Evolutionary conservation across 2,329 filamentous ascomycete species (phyloP), one percentile per base, ranked within the genome.

Genomic region (Rutstroemia sp.): DNA sequence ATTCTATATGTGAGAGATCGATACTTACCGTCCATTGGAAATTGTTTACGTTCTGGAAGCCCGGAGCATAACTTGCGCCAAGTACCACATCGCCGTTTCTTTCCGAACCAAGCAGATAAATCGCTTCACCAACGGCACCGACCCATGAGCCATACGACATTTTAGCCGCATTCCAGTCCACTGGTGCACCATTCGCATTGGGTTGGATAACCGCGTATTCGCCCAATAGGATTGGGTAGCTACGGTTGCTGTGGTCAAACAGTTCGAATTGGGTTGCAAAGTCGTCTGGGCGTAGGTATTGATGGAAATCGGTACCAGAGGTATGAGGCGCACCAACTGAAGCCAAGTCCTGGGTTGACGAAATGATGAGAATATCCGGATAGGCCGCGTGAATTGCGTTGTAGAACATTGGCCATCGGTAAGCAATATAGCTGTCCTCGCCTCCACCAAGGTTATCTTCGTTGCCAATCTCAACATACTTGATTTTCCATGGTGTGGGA

Each of bases 401-500:
- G 62, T 79, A 74, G 63, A 81, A 79, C 18, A 67, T 66, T 3
- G 67, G 60, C 64, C 79, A 81, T 5, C 79, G 73, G 49, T 70
- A 71, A 48, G 68, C 68, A 4, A 65, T 62, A n/a, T 68, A 68
- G 42, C 71, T 65, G 2, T 66, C 57, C 34, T 68, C 66, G 39
- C 75, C 76, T 6, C 66, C 65, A 58, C 69, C 73, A 10, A 79
- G 66, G 59, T 75, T 72, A 60, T 82, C 79, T 64, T 82, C 79
- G 59, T 82, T 81, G 10, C 63, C 60, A 2, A 64, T 81, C 63
- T 80, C 79, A 47, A 81, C 73, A 55, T 74, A 77, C 14, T 75
- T 74, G 59, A 82, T 70, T 2, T 59, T 64, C 67, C 77, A 81
- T 1, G 79, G 78, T 14, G 76, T 68, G 1, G 75, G 69, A 60